Evolutionary conservation across 2,329 filamentous ascomycete genomes (phyloP).

Genomic region (Cladosporium sp.): DNA sequence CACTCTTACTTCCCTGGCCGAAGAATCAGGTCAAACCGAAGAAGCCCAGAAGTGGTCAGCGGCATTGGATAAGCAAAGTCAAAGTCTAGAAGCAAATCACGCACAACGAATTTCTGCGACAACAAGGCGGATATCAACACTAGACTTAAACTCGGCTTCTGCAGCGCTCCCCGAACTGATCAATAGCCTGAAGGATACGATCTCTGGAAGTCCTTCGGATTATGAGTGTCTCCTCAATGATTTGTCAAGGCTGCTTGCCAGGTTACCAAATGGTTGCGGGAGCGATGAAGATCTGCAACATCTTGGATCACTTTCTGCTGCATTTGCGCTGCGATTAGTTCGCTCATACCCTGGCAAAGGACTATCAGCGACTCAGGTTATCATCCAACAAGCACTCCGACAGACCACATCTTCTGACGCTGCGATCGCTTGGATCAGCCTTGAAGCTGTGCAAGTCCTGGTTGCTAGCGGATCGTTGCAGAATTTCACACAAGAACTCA

Average conservation of each 20-base stretch:
- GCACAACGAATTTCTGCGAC: conserved; percentile 26
- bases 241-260: conserved; percentile 20
- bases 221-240: conserved; percentile 33
- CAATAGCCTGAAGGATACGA: conserved; percentile 21
- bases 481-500: conserved; percentile 55
- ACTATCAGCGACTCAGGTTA: conserved; percentile 21
- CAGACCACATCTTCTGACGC: conserved; percentile 27
- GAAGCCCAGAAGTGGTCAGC: conserved; percentile 24
- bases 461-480: conserved; percentile 60
- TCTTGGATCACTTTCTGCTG: conserved; percentile 16
- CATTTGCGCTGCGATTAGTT: conserved; percentile 34
- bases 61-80: conserved; percentile 22
- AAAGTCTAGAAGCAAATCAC: conserved; percentile 25
- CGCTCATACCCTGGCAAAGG: conserved; percentile 30
- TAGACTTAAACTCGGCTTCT: neutral
- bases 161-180: neutral
- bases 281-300: neutral
- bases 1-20: conserved; percentile 27
- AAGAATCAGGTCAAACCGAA: conserved; percentile 21
- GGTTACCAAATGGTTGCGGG: neutral
- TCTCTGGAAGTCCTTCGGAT: conserved; percentile 30
- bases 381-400: conserved; percentile 29
- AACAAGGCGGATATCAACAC: conserved; percentile 6
- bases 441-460: conserved; percentile 63
- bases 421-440: conserved; percentile 43